phyloP scores from a whole-genome alignment of 75 land plant genomes.

The Pinus albicaulis region DNA sequence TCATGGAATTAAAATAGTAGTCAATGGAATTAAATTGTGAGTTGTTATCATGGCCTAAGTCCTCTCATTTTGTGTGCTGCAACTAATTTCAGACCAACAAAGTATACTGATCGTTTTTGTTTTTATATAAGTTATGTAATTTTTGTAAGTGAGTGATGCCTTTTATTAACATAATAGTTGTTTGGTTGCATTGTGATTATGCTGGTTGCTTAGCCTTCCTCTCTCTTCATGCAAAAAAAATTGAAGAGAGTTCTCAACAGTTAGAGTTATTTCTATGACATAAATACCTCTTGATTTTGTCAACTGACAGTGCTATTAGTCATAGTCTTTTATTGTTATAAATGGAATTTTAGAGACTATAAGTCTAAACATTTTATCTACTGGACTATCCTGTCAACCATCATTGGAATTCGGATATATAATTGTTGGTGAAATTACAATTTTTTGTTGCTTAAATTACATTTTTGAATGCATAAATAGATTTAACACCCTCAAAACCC shows the following conservation, averaged over 20 bases:
- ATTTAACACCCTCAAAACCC: no score
- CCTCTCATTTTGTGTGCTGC: background rate
- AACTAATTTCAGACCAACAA: no score
- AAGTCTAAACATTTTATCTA: no score
- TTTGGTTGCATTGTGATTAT: background rate
- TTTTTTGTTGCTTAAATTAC: no score
- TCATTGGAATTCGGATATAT: no score
- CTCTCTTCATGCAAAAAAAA: background rate
- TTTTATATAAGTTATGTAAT: background rate
- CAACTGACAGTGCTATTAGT: background rate
- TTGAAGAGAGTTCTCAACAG: no score
- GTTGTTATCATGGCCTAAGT: background rate
- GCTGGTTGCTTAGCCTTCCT: background rate
- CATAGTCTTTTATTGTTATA: background rate
- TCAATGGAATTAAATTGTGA: conserved; percentile 51
- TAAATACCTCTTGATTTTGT: background rate
- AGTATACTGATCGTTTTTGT: no score
- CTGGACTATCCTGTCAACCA: no score
- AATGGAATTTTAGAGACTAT: background rate
- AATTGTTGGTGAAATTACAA: no score
- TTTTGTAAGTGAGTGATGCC: background rate
- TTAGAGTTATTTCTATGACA: background rate
- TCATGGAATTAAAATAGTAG: conserved; percentile 55
- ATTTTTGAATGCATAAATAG: no score
- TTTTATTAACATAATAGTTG: background rate